Conservation (phyloP, 176 grass and related monocot species). For the Thinopyrum elongatum region DNA sequence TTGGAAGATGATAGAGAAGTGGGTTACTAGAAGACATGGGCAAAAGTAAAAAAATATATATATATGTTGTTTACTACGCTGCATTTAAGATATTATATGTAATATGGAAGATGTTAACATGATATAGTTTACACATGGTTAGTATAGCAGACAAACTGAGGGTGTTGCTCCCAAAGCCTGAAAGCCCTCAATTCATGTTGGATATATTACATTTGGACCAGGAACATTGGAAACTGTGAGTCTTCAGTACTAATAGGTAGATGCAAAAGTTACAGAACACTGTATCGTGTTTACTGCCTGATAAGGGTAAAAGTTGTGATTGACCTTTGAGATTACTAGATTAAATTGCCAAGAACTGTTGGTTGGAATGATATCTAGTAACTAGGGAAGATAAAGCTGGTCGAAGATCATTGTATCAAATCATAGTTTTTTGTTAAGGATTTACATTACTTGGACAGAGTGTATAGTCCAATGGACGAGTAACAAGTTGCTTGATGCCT, state of each 20-base stretch:
- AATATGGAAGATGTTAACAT: not conserved
- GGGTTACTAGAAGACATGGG: too few relatives aligned
- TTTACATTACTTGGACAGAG: not conserved
- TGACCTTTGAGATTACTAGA: not conserved
- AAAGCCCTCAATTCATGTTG: not conserved
- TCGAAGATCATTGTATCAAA: not conserved
- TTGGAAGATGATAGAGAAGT: too few relatives aligned
- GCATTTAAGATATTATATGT: not conserved
- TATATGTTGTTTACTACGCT: not conserved
- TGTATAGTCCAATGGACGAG: too few relatives aligned
- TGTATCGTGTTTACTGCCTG: not conserved
- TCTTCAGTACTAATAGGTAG: too few relatives aligned
- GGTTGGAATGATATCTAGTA: not conserved
- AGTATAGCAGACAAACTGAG: not conserved
- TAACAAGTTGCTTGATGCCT: conserved; percentile 17
- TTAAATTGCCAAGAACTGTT: not conserved
- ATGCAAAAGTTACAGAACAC: too few relatives aligned
- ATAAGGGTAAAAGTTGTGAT: not conserved
- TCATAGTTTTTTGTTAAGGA: not conserved
- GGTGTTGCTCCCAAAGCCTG: conserved; percentile 3
- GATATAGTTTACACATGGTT: not conserved
- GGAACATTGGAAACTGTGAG: not conserved
- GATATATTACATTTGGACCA: not conserved
- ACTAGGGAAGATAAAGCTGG: not conserved
- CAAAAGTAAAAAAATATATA: not conserved